Percentiles rank a stretch among this genome's conserved stretches.
These are phyloP conservation scores for Annulohypoxylon moriforme DNA, from an alignment of 495 filamentous ascomycete genomes.

Conservation along the genomic window DNA sequence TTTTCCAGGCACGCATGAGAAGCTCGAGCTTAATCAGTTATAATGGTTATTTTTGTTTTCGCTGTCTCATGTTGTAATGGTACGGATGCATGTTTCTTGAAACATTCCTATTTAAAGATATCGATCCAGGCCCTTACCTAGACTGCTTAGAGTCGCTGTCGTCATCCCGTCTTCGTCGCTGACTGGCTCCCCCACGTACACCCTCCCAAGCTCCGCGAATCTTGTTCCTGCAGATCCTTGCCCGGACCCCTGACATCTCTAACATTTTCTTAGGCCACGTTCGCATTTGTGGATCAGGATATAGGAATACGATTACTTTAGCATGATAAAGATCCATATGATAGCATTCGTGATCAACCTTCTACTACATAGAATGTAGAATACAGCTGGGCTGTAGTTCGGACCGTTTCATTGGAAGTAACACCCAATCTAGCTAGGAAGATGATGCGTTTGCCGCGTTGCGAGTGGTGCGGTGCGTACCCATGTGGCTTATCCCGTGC, in stretches of 20 bases:
- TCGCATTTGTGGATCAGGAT: not conserved
- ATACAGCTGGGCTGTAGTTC: constrained; percentile 16
- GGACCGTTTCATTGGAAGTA: constrained; percentile 23
- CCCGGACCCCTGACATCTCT: constrained; percentile 2
- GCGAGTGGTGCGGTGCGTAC: constrained; percentile 1
- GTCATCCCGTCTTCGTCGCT: not conserved
- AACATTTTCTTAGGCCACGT: not conserved
- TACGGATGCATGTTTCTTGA: not conserved
- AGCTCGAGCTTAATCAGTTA: not conserved
- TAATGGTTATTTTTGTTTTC: constrained; percentile 1
- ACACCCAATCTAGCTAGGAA: constrained; percentile 15
- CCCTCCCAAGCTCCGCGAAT: constrained; percentile 13
- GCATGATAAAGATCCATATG: not conserved
- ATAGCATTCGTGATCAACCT: not conserved
- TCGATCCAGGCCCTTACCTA: too few species aligned
- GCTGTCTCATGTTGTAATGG: not conserved
- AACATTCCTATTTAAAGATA: constrained; percentile 8
- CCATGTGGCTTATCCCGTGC: constrained; percentile 7
- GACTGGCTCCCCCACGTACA: constrained; percentile 9
- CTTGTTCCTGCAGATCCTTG: constrained; percentile 33
- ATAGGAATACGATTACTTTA: not conserved
- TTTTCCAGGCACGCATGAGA: not conserved
- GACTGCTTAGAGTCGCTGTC: not conserved
- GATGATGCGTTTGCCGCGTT: constrained; percentile 17
- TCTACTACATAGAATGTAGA: not conserved